Conservation (phyloP, 2,329 filamentous ascomycete species). For the Zasmidium angulare region DNA sequence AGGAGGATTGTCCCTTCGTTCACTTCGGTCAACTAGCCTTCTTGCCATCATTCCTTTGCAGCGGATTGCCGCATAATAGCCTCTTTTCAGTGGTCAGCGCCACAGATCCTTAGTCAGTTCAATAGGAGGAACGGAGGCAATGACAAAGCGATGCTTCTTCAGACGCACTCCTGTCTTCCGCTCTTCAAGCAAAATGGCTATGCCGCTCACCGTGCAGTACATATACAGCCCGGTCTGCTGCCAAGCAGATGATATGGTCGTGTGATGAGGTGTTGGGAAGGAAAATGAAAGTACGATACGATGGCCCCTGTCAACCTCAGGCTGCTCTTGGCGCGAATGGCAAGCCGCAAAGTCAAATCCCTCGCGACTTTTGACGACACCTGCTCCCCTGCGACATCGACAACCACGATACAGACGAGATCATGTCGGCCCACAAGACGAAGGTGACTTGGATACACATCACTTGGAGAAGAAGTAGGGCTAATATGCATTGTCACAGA, state of each 20-base stretch:
- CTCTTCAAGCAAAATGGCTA: neutral
- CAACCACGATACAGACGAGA: neutral
- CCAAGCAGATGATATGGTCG: neutral
- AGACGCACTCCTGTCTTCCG: neutral
- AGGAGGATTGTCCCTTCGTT: neutral
- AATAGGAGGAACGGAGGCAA: neutral
- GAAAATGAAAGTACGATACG: no score
- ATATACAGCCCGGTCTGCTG: neutral
- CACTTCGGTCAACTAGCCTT: neutral
- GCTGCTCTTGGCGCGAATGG: neutral
- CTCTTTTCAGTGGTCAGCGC: neutral
- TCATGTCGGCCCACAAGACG: constrained; percentile 21
- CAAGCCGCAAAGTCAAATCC: neutral
- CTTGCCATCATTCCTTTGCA: neutral
- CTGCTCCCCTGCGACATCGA: neutral
- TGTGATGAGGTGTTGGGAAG: no score
- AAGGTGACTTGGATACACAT: constrained; percentile 11
- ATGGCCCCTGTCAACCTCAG: neutral
- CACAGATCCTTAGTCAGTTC: neutral
- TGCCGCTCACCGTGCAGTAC: neutral
- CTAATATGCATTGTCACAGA: constrained; percentile 13
- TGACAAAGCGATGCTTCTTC: neutral
- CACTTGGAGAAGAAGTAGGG: neutral
- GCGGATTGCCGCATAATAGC: neutral
- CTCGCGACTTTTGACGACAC: neutral